Percentiles rank a stretch among this genome's conserved stretches.
Evolutionary conservation across 176 grass and related monocot genomes (phyloP).

Genomic region (Ampelocalamus luodianensis): DNA sequence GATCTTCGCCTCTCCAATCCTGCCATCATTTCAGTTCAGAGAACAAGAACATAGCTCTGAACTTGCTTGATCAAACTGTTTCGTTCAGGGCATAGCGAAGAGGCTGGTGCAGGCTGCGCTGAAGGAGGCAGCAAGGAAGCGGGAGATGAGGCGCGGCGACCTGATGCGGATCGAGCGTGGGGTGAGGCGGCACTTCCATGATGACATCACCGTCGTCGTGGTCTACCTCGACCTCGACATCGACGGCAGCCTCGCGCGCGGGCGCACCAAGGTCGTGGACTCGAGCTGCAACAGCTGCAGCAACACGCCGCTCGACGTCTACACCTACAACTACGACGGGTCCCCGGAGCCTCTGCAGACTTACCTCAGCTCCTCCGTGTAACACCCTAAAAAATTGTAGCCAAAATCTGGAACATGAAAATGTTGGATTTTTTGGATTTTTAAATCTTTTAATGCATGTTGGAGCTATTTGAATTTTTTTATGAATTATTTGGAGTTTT

Average conservation of each 20-base stretch:
- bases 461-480: no score
- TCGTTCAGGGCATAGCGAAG: conserved; percentile 19
- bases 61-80: background rate
- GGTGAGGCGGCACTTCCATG: conserved; percentile 41
- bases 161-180: conserved; percentile 31
- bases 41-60: background rate
- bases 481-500: no score
- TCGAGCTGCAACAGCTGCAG: conserved; percentile 10
- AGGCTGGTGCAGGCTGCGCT: conserved; percentile 30
- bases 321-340: background rate
- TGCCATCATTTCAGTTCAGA: background rate
- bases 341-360: background rate
- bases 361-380: background rate
- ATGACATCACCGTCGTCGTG: conserved; percentile 40
- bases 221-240: conserved; percentile 28
- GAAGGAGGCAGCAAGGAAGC: conserved; percentile 27
- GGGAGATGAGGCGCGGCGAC: conserved; percentile 30
- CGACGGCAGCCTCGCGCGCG: background rate
- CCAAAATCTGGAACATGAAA: no score
- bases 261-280: background rate
- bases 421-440: no score
- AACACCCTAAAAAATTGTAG: no score
- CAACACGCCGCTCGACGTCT: conserved; percentile 29
- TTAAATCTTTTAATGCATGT: no score
- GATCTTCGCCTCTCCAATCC: no score